phyloP scores from a whole-genome alignment of 495 filamentous ascomycete species.

The Entonaema liquescens region DNA sequence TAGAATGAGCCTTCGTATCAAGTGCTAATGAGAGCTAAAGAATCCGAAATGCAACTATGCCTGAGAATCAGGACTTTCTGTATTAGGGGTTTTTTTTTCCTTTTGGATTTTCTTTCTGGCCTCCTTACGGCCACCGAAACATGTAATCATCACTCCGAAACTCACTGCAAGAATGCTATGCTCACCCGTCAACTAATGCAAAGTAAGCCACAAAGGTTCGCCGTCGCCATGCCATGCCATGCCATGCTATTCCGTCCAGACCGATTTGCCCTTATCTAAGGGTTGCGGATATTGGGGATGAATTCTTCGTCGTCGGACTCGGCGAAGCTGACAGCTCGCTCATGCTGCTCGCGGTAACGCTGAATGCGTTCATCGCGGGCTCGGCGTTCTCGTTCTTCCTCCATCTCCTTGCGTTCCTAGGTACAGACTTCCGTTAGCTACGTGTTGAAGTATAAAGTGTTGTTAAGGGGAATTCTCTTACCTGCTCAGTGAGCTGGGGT shows the following conservation, averaged over 20 bases:
- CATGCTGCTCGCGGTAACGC: not conserved
- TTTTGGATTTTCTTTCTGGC: too few species aligned
- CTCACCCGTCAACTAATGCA: not conserved
- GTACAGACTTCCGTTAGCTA: not conserved
- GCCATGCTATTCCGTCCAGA: not conserved
- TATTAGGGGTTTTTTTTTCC: not conserved
- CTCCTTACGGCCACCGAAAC: not conserved
- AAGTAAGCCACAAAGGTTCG: not conserved
- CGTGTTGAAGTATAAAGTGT: not conserved
- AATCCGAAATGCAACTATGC: not conserved
- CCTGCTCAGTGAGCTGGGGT: not conserved
- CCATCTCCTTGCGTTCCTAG: not conserved
- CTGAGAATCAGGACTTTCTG: not conserved
- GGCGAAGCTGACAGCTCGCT: not conserved
- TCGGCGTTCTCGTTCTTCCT: not conserved
- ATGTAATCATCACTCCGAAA: not conserved
- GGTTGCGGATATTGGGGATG: conserved; percentile 10
- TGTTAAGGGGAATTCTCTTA: not conserved
- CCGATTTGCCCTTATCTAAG: not conserved
- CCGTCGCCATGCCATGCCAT: too few species aligned
- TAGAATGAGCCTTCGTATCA: not conserved
- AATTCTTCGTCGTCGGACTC: conserved; percentile 16
- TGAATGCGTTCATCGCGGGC: not conserved
- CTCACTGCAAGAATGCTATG: not conserved
- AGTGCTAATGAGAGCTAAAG: not conserved